These are phyloP conservation scores for Noccaea caerulescens DNA, from an alignment of 345 rosid genomes.

Conservation along the genomic window DNA sequence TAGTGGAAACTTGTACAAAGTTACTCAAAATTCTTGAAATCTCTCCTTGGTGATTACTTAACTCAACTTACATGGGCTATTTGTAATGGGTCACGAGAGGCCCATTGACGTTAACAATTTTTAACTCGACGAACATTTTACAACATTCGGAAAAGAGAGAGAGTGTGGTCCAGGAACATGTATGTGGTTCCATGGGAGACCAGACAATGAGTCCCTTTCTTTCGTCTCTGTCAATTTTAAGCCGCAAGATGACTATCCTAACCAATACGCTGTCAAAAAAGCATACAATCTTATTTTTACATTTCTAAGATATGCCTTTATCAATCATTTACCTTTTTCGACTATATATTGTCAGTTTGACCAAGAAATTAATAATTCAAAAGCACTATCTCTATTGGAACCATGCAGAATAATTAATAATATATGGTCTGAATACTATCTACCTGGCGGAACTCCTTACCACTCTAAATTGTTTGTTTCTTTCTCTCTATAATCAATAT, in stretches of 20 bases:
- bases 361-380: background rate
- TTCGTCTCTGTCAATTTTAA: conserved; percentile 1
- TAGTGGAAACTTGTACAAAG: background rate
- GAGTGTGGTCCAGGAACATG: background rate
- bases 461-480: background rate
- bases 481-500: background rate
- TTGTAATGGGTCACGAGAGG: too few species aligned
- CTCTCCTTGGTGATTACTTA: background rate
- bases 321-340: background rate
- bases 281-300: background rate
- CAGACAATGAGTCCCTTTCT: conserved; percentile 21
- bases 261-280: too few species aligned
- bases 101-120: background rate
- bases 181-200: conserved; percentile 15
- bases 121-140: background rate
- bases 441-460: conserved; percentile 10
- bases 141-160: background rate
- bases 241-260: background rate
- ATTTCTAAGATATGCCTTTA: background rate
- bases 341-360: conserved; percentile 4
- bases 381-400: background rate
- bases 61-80: background rate
- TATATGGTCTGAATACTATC: conserved; percentile 13
- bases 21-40: background rate
- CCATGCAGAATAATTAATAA: conserved; percentile 2